These are phyloP conservation scores for Cyamopsis tetragonoloba DNA, from an alignment of 306 rosid genomes.

Conservation along the genomic window DNA sequence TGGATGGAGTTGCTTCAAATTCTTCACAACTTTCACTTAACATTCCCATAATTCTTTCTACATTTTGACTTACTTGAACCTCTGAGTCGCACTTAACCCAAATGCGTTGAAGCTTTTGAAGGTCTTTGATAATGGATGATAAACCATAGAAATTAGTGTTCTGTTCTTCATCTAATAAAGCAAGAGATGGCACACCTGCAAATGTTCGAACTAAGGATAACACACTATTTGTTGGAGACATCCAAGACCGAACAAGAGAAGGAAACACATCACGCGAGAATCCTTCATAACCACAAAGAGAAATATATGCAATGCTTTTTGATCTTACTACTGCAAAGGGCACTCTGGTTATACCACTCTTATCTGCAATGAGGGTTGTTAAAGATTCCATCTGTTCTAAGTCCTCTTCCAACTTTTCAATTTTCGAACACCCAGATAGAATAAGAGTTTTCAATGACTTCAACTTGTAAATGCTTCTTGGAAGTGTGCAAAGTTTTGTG, in stretches of 20 bases:
- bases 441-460: slow-evolving; percentile 13
- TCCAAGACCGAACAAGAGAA: slow-evolving; percentile 22
- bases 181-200: neutral
- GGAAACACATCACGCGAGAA: slow-evolving; percentile 21
- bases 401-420: slow-evolving; percentile 26
- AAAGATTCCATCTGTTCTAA: slow-evolving; percentile 23
- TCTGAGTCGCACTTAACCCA: neutral
- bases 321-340: slow-evolving; percentile 8
- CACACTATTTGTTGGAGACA: slow-evolving; percentile 14
- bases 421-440: slow-evolving; percentile 18
- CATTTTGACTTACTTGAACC: neutral
- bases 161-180: neutral
- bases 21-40: neutral
- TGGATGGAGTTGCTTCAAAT: neutral
- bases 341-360: slow-evolving; percentile 23
- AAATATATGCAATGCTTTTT: slow-evolving; percentile 14
- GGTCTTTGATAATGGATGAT: neutral
- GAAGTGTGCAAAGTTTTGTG: slow-evolving; percentile 13
- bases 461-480: slow-evolving; percentile 28
- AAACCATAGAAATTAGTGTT: neutral
- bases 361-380: slow-evolving; percentile 23
- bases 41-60: neutral
- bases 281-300: slow-evolving; percentile 33
- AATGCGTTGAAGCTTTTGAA: slow-evolving; percentile 1
- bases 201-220: neutral